These are phyloP conservation scores for Pilasporangium apinafurcum DNA, from an alignment of 352 stramenopile genomes.

Conservation along the genomic window DNA sequence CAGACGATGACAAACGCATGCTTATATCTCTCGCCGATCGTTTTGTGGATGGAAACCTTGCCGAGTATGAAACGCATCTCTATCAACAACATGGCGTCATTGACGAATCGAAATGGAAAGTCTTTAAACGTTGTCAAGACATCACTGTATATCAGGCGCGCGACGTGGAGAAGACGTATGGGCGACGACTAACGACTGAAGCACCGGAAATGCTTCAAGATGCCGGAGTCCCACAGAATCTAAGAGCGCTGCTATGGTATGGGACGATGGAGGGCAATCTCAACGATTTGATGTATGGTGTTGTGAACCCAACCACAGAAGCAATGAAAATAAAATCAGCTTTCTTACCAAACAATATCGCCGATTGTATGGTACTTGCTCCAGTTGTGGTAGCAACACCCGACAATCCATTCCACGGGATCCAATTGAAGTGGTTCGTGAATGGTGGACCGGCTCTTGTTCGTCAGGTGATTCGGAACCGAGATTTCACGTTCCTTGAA, in stretches of 20 bases:
- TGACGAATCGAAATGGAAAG: constrained; percentile 24
- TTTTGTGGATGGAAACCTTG: constrained; percentile 22
- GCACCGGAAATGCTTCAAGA: constrained; percentile 34
- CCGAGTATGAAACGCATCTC: constrained; percentile 30
- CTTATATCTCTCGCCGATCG: constrained; percentile 25
- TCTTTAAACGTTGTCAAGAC: constrained; percentile 13
- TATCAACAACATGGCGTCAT: constrained; percentile 17
- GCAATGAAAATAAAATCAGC: constrained; percentile 44
- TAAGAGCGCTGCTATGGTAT: constrained; percentile 15
- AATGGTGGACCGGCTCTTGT: constrained; percentile 34
- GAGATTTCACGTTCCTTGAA: no score
- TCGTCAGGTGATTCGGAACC: constrained; percentile 28
- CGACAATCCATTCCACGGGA: constrained; percentile 37
- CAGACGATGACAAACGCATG: constrained; percentile 16
- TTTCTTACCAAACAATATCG: constrained; percentile 54
- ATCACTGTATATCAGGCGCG: constrained; percentile 34
- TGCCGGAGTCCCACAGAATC: constrained; percentile 19
- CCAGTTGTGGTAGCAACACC: constrained; percentile 38
- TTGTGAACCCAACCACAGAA: constrained; percentile 41
- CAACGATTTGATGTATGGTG: constrained; percentile 45
- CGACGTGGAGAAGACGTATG: constrained; percentile 1
- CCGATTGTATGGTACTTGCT: constrained; percentile 53
- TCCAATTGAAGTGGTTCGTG: constrained; percentile 68
- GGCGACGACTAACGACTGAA: constrained; percentile 13
- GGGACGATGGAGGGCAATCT: constrained; percentile 45